phyloP scores from a whole-genome alignment of 169 alveolate species.

The Perkinsus olseni region DNA sequence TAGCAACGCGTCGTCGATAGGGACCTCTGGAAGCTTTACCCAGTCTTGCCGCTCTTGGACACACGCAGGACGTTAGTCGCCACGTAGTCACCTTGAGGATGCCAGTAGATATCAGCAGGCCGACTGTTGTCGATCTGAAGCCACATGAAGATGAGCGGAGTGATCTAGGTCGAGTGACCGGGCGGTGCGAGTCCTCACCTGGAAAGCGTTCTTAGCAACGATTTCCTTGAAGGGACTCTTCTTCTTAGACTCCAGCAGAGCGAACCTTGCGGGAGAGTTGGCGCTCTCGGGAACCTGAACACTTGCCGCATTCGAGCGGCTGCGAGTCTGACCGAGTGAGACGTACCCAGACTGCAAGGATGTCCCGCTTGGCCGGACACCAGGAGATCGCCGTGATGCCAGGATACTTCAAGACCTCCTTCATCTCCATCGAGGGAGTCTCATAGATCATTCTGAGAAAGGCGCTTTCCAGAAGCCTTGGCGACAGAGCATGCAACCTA shows the following conservation, averaged over 20 bases:
- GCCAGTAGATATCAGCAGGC: constrained; percentile 33
- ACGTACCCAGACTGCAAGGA: not conserved
- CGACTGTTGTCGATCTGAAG: not conserved
- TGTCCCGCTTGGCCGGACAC: not conserved
- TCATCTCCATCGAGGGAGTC: constrained; percentile 27
- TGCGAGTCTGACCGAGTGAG: not conserved
- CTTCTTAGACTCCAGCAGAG: constrained; percentile 21
- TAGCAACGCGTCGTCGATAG: not conserved
- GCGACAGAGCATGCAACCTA: not conserved
- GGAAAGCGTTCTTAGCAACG: constrained; percentile 29
- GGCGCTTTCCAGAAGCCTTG: not conserved
- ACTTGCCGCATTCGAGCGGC: not conserved
- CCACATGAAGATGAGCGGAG: not conserved
- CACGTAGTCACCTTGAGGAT: constrained; percentile 35
- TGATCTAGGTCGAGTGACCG: not conserved
- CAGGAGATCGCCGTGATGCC: constrained; percentile 24
- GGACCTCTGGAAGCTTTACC: not conserved
- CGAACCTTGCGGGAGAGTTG: constrained; percentile 32
- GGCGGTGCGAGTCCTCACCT: constrained; percentile 10
- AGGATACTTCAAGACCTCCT: constrained; percentile 30
- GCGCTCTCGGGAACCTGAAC: constrained; percentile 35
- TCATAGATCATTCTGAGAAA: constrained; percentile 19
- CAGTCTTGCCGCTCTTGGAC: constrained; percentile 32
- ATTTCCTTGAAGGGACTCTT: constrained; percentile 21
- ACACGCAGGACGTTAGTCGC: constrained; percentile 30